A percentile compares a stretch with the other conserved stretches of the same genome.
These are phyloP conservation scores for Aspergillus clavatus DNA, from an alignment of 2,329 filamentous ascomycete species.

Conservation along the genomic window DNA sequence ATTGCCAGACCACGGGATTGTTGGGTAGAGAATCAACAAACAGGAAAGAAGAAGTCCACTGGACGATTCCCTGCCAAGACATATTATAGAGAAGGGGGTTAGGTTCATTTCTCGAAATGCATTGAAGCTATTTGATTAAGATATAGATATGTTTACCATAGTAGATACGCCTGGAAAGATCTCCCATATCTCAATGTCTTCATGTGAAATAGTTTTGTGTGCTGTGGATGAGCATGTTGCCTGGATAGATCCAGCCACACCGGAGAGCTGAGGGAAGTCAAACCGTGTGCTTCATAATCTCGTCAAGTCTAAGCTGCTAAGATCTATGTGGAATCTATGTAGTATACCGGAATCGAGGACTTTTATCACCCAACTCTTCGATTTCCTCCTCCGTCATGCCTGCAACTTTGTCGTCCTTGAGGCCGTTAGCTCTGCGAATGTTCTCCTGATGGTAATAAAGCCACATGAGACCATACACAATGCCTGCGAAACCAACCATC, in stretches of 20 bases:
- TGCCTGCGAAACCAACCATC: conserved; percentile 52
- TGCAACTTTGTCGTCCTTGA: conserved; percentile 36
- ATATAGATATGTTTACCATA: too few relatives aligned
- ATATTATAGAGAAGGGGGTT: neutral
- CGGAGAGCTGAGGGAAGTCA: neutral
- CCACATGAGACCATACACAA: conserved; percentile 54
- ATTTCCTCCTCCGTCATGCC: conserved; percentile 41
- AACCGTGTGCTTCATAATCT: neutral
- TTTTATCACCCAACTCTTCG: conserved; percentile 41
- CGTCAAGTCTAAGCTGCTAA: neutral
- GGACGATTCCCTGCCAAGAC: neutral
- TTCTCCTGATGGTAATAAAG: conserved; percentile 50
- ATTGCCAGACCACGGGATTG: too few relatives aligned
- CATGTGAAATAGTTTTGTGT: too few relatives aligned
- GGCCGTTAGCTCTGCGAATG: conserved; percentile 31
- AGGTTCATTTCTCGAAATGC: too few relatives aligned
- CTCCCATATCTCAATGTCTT: too few relatives aligned
- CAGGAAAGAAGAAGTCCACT: too few relatives aligned
- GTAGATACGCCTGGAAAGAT: too few relatives aligned
- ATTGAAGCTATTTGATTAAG: neutral
- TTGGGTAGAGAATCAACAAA: too few relatives aligned
- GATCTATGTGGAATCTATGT: conserved; percentile 23
- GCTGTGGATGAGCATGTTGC: too few relatives aligned
- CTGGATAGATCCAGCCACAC: too few relatives aligned
- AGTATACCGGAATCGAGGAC: conserved; percentile 38